Conservation (phyloP, 2,329 filamentous ascomycete genomes). For the Penicillium sp. region DNA sequence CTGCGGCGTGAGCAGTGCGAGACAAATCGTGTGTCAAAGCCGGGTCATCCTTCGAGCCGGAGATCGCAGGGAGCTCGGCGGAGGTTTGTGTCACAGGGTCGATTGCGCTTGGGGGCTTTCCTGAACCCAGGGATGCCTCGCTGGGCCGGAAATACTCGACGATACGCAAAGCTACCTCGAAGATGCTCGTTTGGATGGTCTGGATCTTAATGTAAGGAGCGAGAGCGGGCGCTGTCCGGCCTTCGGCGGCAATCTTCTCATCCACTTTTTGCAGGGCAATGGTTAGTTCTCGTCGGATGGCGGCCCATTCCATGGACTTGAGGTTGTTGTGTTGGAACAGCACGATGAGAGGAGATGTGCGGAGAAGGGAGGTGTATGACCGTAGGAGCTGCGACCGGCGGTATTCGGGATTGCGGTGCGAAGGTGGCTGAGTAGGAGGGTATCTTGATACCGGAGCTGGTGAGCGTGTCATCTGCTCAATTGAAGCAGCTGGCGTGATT, state of each 20-base stretch:
- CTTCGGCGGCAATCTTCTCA: conserved; percentile 61
- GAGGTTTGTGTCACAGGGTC: conserved; percentile 34
- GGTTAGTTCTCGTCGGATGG: conserved; percentile 67
- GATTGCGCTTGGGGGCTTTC: conserved; percentile 25
- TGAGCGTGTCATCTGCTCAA: conserved; percentile 48
- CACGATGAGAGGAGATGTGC: conserved; percentile 78
- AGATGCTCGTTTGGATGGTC: conserved; percentile 84
- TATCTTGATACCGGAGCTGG: conserved; percentile 50
- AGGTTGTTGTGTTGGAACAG: conserved; percentile 82
- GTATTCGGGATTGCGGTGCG: conserved; percentile 78
- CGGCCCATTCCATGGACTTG: conserved; percentile 70
- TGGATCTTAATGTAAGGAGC: conserved; percentile 69
- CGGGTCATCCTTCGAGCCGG: conserved; percentile 38
- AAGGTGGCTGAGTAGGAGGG: conserved; percentile 74
- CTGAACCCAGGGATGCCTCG: conserved; percentile 24
- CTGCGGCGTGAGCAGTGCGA: conserved; percentile 51
- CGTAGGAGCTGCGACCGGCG: conserved; percentile 87
- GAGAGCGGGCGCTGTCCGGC: conserved; percentile 45
- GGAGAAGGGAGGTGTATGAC: conserved; percentile 82
- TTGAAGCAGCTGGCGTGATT: conserved; percentile 53
- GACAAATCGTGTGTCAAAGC: conserved; percentile 60
- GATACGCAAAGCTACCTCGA: conserved; percentile 78
- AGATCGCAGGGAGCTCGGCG: conserved; percentile 26
- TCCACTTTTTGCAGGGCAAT: conserved; percentile 64
- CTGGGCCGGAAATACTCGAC: conserved; percentile 75